Evolutionary conservation across 2,329 filamentous ascomycete species (phyloP), one percentile per base, ranked within the genome.

Genomic region (Fusarium sp.): DNA sequence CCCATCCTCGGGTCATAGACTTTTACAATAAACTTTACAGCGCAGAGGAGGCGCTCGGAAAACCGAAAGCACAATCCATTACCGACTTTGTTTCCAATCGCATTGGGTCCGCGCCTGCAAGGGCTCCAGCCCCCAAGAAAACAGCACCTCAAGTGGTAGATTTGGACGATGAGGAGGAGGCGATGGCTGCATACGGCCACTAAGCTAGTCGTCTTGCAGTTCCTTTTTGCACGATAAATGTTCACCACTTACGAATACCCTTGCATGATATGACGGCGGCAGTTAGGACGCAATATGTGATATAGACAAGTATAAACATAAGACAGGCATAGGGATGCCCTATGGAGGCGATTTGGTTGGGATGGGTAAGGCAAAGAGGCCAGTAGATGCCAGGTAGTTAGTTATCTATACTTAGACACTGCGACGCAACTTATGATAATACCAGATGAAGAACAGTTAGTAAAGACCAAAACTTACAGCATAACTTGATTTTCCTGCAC

Each of bases 21-120:
- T 99, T 99, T 77, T 99, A 99, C 79, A 86, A 89, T 67, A 92
- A 93, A 74, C 82, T 99, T 38, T 92, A 92, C 74, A 91, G 89
- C 65, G 93, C 91, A 6, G 92, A 93, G 54, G 82, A 88, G 41
- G 83, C 82, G 9, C 56, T 77, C 52, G 75, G 76, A 57, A 76
- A 70, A 27, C 57, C 64, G 12, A 81, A 78, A 59, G 66, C 77
- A 6, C 58, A 49, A 12, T 74, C 73, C 4, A 81, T 87, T 47
- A 67, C 80, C 16, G 82, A 82, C 29, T 84, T 85, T 56, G 76
- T 82, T 20, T 60, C 74, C 4, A 80, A 75, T 27, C 77, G 76
- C 49, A 81, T 79, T 49, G 77, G 79, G 24, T 65, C 70, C 16
- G 52, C 72, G 12, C 58, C 63, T 16, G 48, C 45, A 20, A 67